Base-by-base conservation (phyloP, 495 filamentous ascomycete species). In the Talaromyces borbonicus region DNA sequence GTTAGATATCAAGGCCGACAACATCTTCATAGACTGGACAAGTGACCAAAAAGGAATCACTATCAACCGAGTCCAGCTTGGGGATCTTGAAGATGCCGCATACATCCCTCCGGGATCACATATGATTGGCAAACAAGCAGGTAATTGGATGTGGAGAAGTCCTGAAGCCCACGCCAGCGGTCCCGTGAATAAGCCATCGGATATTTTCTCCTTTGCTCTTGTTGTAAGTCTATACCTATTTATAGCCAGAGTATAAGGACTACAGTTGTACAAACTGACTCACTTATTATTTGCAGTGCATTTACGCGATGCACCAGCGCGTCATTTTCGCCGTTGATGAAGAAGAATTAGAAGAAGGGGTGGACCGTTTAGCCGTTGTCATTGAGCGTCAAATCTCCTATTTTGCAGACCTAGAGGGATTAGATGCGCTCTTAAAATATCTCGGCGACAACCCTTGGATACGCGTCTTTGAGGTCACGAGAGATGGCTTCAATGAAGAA, bases 301-400 rank as follows among this genome's bases (percentile, higher is more conserved):
- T 64, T 16, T 62, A 49, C 32, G 59, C 57, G 3, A 42, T 64
- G 4, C 48, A 54, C 22, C 58, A 55, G 27, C 52, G 53, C 31
- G 33, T 62, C 38, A 51, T 62, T 35, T 59, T 60, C 29, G 55
- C 52, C 12, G 55, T 58, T 23, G 37, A 41, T 16, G 51, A 62
- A 25, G 47, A 58, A 1, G 55, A 60, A 44, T 33, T 60, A 33
- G 50, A 50, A 20, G 51, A 55, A 45, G 63, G 68, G 48, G 67
- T 67, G 33, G 66, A 70, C 51, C 69, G 66, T 23, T 69, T 75
- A 50, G 69, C 68, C 48, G 54, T 65, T 35, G 60, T 62, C 12
- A 53, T 66, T 16, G 59, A 62, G 48, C 67, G 71, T 18, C 68
- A 73, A 46, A 62, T 71, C 12, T 74, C 71, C 2, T 72, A 70